These are phyloP conservation scores for Wickerhamomyces alni DNA, from an alignment of 805 yeast genomes.

Conservation along the genomic window DNA sequence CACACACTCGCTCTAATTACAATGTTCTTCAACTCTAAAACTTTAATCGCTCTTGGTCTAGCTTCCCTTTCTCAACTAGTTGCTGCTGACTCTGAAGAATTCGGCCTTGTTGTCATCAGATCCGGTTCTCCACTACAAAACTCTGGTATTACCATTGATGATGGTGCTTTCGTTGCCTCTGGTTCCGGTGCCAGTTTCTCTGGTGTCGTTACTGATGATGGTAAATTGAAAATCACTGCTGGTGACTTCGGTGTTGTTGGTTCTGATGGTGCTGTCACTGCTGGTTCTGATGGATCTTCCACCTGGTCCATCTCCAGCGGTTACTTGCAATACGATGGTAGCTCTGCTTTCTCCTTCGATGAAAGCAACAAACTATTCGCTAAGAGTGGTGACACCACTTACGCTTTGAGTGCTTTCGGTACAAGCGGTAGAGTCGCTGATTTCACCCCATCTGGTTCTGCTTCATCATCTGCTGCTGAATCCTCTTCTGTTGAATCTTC, in stretches of 20 bases:
- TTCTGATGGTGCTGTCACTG: conserved; percentile 18
- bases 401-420: conserved; percentile 17
- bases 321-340: conserved; percentile 29
- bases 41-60: conserved; percentile 22
- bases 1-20: conserved; percentile 17
- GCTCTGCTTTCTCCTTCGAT: conserved; percentile 32
- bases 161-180: conserved; percentile 13
- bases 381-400: conserved; percentile 9
- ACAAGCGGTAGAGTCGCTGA: conserved; percentile 21
- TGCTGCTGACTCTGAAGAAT: conserved; percentile 30
- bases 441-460: conserved; percentile 18
- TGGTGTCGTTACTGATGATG: conserved; percentile 26
- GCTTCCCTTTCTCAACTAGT: conserved; percentile 21
- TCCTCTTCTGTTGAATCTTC: conserved; percentile 5
- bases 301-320: conserved; percentile 36
- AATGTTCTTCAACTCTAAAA: conserved; percentile 23
- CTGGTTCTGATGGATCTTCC: conserved; percentile 26
- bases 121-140: conserved; percentile 32
- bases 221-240: conserved; percentile 25
- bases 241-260: conserved; percentile 25
- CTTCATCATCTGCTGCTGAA: conserved; percentile 6
- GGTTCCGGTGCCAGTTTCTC: conserved; percentile 13
- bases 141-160: conserved; percentile 14
- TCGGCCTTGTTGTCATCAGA: conserved; percentile 29
- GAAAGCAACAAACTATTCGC: conserved; percentile 9